Evolutionary conservation across 2,329 filamentous ascomycete genomes (phyloP), one percentile per base, ranked within the genome.

Genomic region (Aureobasidium subglaciale): DNA sequence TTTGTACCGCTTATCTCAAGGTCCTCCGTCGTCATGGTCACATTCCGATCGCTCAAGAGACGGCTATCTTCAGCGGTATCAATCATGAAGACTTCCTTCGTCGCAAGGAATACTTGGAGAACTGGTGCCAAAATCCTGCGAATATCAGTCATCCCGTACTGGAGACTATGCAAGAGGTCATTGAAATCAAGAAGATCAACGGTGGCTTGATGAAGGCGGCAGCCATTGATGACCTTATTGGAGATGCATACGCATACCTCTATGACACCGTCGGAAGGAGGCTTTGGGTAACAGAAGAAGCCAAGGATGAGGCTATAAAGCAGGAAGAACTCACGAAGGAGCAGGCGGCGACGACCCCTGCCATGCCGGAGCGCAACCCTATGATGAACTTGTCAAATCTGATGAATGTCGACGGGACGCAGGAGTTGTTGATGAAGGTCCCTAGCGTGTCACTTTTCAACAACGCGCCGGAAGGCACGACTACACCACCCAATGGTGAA

Each of bases 171-270:
- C 77, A 82, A 38, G 85, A 88, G 60, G 79, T 81, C 1, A 75
- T 85, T 24, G 86, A 89, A 62, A 71, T 88, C 30, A 88, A 88
- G 65, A 86, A 84, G 67, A 80, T 96, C 41, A 99, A 99, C 66
- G 85, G 86, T 37, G 87, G 86, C 43, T 78, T 96, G 7, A 93
- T 95, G 81, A 96, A 96, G 70, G 81, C 86, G 0, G 81, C 84
- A 0, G 78, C 85, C 9, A 92, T 97, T 41, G 93, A 99, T 64
- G 93, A 99, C 65, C 79, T 97, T n/a, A 87, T 96, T 61, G 87
- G 86, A 20, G 93, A 99, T 70, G 85, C 88, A 46, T 99, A 96
- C 69, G 87, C 88, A 1, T 79, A 83, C 46, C 75, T 95, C 15
- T 93, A 89, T 66, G 77, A 79, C 16, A 81, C 85, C 27, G 73